These are phyloP conservation scores for Zopfochytrium polystomum DNA, from an alignment of 371 early-diverging fungal species.

Conservation along the genomic window DNA sequence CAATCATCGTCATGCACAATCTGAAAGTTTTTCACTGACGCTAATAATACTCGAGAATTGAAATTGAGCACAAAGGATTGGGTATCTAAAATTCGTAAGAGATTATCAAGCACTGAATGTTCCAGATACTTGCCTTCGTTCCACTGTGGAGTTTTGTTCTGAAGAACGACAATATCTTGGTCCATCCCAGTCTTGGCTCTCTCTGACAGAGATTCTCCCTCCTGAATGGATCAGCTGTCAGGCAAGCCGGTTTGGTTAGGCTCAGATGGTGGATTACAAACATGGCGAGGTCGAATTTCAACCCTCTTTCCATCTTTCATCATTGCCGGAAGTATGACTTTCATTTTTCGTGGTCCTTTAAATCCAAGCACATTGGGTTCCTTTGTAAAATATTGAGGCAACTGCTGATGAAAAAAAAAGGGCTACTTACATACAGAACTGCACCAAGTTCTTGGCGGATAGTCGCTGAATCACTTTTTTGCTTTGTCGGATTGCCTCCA, in stretches of 20 bases:
- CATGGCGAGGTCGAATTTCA: conserved; percentile 57
- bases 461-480: conserved; percentile 24
- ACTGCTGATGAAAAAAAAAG: not conserved
- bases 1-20: conserved; percentile 87
- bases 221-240: too few relatives aligned
- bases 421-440: conserved; percentile 71
- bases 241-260: too few relatives aligned
- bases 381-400: conserved; percentile 39
- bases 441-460: conserved; percentile 64
- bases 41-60: conserved; percentile 86
- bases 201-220: conserved; percentile 63
- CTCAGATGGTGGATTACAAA: too few relatives aligned
- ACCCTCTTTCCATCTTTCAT: conserved; percentile 62
- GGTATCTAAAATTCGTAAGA: conserved; percentile 59
- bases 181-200: conserved; percentile 60
- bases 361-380: conserved; percentile 86
- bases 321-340: conserved; percentile 73
- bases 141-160: conserved; percentile 93
- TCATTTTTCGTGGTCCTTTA: conserved; percentile 92
- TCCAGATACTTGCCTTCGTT: conserved; percentile 68
- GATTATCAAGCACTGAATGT: not conserved
- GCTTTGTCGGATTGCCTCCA: conserved; percentile 54
- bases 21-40: conserved; percentile 98
- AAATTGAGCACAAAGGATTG: conserved; percentile 94
- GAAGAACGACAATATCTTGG: conserved; percentile 64